phyloP scores from a whole-genome alignment of 768 basidiomycete species.

The Amanita phalloides region DNA sequence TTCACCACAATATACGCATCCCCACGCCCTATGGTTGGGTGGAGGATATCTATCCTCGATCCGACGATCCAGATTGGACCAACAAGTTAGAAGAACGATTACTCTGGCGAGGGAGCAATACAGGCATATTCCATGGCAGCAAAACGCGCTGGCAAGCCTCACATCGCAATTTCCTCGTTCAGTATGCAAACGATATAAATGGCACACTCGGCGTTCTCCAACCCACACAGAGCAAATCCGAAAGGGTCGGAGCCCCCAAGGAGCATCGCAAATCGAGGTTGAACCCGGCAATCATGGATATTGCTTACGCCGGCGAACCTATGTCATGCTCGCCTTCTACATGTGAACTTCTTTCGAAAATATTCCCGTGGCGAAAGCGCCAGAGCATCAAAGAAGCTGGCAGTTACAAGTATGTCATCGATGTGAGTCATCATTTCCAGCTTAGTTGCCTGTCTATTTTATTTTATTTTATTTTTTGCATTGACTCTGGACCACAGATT shows the following conservation, averaged over 20 bases:
- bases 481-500: conserved; percentile 20
- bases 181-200: conserved; percentile 27
- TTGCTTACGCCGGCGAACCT: conserved; percentile 41
- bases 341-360: conserved; percentile 31
- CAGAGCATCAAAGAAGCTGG: conserved; percentile 40
- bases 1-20: conserved; percentile 48
- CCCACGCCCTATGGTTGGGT: conserved; percentile 38
- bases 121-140: conserved; percentile 41
- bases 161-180: conserved; percentile 40
- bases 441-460: background rate
- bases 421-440: conserved; percentile 25
- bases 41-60: conserved; percentile 25
- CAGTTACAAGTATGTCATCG: conserved; percentile 49
- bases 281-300: conserved; percentile 49
- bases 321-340: conserved; percentile 28
- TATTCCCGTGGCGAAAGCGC: conserved; percentile 38
- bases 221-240: conserved; percentile 16
- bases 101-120: conserved; percentile 68
- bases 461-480: background rate
- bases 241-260: conserved; percentile 23
- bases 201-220: conserved; percentile 28
- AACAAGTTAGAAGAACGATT: conserved; percentile 50
- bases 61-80: conserved; percentile 53
- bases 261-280: conserved; percentile 25
- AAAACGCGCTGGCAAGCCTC: conserved; percentile 34